A percentile compares a stretch with the other conserved stretches of the same genome.
Conservation (phyloP, 306 rosid species). For the apple (Malus domestica) region DNA sequence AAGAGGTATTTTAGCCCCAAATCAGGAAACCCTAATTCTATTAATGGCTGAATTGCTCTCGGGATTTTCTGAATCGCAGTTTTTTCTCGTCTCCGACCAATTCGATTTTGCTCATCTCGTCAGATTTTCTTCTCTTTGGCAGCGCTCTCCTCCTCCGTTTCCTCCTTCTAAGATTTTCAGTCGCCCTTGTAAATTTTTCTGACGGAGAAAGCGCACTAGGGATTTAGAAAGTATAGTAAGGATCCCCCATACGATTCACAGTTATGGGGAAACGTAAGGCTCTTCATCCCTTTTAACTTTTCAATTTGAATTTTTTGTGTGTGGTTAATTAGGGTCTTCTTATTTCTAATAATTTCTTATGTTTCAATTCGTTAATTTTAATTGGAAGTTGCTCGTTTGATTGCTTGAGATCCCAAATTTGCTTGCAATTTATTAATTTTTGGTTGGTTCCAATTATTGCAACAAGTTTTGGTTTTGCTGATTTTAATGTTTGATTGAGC, state of each 20-base stretch:
- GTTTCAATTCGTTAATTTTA: not conserved
- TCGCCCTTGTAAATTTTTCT: constrained; percentile 36
- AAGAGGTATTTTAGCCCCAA: not conserved
- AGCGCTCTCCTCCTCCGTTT: not conserved
- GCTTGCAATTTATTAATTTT: not conserved
- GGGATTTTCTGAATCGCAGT: constrained; percentile 21
- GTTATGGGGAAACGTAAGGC: constrained; percentile 88
- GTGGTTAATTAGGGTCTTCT: not conserved
- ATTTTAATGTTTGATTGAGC: not conserved
- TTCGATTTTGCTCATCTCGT: constrained; percentile 32
- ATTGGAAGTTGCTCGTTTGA: not conserved
- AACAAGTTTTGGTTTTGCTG: not conserved
- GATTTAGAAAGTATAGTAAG: not conserved
- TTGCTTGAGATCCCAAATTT: not conserved
- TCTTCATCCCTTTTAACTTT: not conserved
- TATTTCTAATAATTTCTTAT: not conserved
- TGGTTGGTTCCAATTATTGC: not conserved
- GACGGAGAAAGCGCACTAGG: constrained; percentile 2
- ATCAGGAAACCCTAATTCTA: not conserved
- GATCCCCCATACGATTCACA: constrained; percentile 17
- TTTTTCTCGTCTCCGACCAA: constrained; percentile 23
- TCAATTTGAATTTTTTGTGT: not conserved
- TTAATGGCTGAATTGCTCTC: constrained; percentile 62
- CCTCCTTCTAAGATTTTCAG: constrained; percentile 25
- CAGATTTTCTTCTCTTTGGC: constrained; percentile 9